These are phyloP conservation scores for Mrakia hoshinonis DNA, from an alignment of 768 basidiomycete genomes.

Conservation along the genomic window DNA sequence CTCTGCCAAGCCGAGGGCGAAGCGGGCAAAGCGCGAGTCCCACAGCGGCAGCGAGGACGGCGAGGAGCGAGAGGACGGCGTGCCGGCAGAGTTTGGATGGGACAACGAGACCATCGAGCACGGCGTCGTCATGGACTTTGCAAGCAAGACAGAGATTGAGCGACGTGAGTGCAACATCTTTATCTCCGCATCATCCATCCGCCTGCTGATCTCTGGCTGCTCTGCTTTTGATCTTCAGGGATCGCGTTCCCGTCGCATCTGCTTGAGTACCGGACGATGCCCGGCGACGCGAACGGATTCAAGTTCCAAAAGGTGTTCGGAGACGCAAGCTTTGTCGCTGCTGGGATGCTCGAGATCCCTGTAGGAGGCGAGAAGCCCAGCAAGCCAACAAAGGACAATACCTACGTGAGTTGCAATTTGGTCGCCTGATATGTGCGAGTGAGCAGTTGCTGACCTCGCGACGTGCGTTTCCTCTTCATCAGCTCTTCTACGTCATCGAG, in stretches of 20 bases:
- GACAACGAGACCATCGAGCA: slow-evolving; percentile 64
- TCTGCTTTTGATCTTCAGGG: slow-evolving; percentile 45
- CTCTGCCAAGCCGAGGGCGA: slow-evolving; percentile 6
- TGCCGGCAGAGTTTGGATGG: slow-evolving; percentile 58
- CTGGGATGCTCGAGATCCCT: slow-evolving; percentile 77
- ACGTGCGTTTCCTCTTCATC: slow-evolving; percentile 1
- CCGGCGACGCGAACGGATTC: slow-evolving; percentile 54
- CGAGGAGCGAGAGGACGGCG: slow-evolving; percentile 22
- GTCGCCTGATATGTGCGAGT: neutral
- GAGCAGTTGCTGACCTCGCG: neutral
- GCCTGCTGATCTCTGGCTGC: neutral
- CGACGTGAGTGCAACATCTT: slow-evolving; percentile 53
- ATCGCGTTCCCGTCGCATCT: slow-evolving; percentile 67
- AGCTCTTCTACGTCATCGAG: slow-evolving; percentile 74
- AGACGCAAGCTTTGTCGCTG: slow-evolving; percentile 82
- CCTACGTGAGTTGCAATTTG: slow-evolving; percentile 56
- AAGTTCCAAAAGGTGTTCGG: slow-evolving; percentile 84
- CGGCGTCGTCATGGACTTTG: slow-evolving; percentile 62
- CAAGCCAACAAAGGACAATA: slow-evolving; percentile 87
- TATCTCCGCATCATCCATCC: neutral
- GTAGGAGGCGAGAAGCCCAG: slow-evolving; percentile 69
- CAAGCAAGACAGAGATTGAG: slow-evolving; percentile 52
- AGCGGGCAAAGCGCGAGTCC: slow-evolving; percentile 30
- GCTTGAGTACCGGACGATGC: slow-evolving; percentile 55
- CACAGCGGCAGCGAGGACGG: neutral